Percentiles rank a stretch among this genome's conserved stretches.
Evolutionary conservation across 768 basidiomycete species (phyloP).

Genomic region (Cystobasidiopsis lactophilus): DNA sequence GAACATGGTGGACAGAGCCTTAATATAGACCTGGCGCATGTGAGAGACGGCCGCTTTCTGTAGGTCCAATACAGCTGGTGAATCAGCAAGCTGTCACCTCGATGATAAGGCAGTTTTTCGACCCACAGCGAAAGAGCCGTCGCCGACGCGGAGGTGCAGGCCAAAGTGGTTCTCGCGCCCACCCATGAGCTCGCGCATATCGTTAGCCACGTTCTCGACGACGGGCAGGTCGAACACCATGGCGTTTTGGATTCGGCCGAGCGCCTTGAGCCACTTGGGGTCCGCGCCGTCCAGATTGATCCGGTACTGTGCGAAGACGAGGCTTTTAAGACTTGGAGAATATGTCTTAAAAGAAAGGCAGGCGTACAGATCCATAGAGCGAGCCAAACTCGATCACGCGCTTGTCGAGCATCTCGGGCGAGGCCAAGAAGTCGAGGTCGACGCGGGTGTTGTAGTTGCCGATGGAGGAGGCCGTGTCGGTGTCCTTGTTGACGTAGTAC

Average conservation of each 20-base stretch:
- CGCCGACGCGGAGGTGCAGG: not conserved
- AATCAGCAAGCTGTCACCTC: not conserved
- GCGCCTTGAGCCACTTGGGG: not conserved
- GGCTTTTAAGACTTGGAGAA: too few species aligned
- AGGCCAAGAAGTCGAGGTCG: not conserved
- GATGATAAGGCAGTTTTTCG: not conserved
- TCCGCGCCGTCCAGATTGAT: not conserved
- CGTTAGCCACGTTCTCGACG: not conserved
- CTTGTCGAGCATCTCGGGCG: not conserved
- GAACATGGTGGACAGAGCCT: not conserved
- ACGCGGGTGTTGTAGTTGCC: not conserved
- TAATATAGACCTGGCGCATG: not conserved
- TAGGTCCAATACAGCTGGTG: not conserved
- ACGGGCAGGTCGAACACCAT: not conserved
- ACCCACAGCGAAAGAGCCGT: not conserved
- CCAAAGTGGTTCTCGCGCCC: not conserved
- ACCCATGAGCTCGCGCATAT: not conserved
- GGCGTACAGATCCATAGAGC: not conserved
- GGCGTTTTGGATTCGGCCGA: not conserved
- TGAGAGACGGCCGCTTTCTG: not conserved
- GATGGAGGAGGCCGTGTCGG: not conserved
- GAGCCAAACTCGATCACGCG: not conserved
- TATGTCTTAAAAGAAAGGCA: too few species aligned
- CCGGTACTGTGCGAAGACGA: not conserved
- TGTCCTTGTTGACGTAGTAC: too few species aligned